Evolutionary conservation across 768 basidiomycete species (phyloP), one percentile per base, ranked within the genome.

Genomic region (Floccularia luteovirens): DNA sequence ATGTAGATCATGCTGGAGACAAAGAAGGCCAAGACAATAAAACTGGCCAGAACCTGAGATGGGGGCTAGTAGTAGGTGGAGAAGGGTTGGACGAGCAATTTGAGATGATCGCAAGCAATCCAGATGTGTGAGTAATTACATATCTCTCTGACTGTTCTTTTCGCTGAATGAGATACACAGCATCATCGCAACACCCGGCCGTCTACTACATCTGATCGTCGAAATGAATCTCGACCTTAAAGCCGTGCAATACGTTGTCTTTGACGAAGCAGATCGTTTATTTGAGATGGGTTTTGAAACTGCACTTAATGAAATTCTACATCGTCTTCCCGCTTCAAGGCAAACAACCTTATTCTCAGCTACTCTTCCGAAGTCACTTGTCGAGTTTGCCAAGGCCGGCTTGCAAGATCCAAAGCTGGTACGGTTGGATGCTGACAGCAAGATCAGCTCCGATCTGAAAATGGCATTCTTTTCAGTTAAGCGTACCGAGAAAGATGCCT

Each of bases 251-350:
- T 90, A 88, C 44, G 79, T 92, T 45, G 88, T 98, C 17, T 97
- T 97, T 52, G 96, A 99, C 55, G 96, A 99, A 62, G 96, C 96
- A 0, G 96, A 99, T 60, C 84, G 96, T 24, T 77, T 99, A 8
- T 99, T 99, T 60, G 96, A 99, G 57, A 89, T 98, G 81, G 96
- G 96, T 21, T 99, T 99, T 60, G 87, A 90, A 50, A 79, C 82
- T 2, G 86, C 93, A 36, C 73, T 99, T 24, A 83, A 81, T 39
- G 94, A 97, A 61, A 93, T 97, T 49, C 67, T 99, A 11, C 75
- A 83, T 50, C 89, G 92, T 23, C 78, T 99, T 38, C 92, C 93
- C 10, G 43, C 79, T 0, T 75, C 79, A 11, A 81, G 96, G 23
- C 96, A 98, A 61, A 94, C 91, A 2, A 74, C 97, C 28, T 75